Base-by-base conservation (phyloP, 2,329 filamentous ascomycete species). In the Colletotrichum trifolii region DNA sequence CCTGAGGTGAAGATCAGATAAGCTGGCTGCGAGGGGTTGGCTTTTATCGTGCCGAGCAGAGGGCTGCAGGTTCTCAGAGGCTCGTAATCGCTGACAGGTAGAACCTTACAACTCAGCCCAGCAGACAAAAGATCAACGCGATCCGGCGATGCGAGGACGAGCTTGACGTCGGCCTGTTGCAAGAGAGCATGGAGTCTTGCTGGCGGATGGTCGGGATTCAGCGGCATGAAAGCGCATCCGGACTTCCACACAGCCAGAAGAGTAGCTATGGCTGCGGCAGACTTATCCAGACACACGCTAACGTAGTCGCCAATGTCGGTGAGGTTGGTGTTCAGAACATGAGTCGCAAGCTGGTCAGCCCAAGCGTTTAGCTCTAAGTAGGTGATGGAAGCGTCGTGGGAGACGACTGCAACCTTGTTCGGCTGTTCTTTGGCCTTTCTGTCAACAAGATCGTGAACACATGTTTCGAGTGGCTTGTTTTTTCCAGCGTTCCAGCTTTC, bases 1-100 rank as follows among this genome's bases (percentile, higher is more conserved):
- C 71, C 73, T 2, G 70, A 71, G 0, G 73, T 74, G 17, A 73
- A 74, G 7, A 72, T 34, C 0, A 69, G 60, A 54, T 73, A 75
- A 10, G 70, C 64, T 9, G 62, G 52, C 10, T 69, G 25, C 7
- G 9, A 45, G 42, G 54, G 45, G 13, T 11, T 49, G 35, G 17
- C 45, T 12, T 25, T 8, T 0, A 47, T 13, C 17, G 45, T 13
- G 54, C 6, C 9, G 9, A 2, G 15, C n/a, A 25, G 17, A n/a
- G 8, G 36, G 8, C 13, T n/a, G 13, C 3, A 15, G 4, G 25
- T 25, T 1, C 1, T 5, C 4, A 25, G 4, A 8, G 54, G 11
- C 13, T 49, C 13, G 13, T 49, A 57, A 10, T 49, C 36, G 45
- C 66, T 60, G 35, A 73, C 67, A 2, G 54, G 15, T 9, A 59